Base-by-base conservation (phyloP, 805 yeast genomes). In the Lachancea cidri region DNA sequence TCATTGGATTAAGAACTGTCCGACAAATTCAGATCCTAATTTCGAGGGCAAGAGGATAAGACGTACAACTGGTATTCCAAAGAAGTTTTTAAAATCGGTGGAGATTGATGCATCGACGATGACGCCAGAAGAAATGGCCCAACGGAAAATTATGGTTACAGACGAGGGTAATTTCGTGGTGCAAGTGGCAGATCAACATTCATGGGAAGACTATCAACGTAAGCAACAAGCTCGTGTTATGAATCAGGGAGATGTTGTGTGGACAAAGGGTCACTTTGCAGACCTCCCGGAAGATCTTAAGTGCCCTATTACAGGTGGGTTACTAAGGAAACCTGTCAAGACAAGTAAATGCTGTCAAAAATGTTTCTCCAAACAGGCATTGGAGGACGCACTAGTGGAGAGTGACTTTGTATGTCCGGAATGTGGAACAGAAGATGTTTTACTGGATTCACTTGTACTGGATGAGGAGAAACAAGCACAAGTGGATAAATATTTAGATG, bases 61-160 rank as follows among this genome's bases (percentile, higher is more conserved):
- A 53, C 76, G 95, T 53, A 89, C 97, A 0, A 93, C 98, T 0
- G 99, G 99, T 81, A 93, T 93, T 57, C 99, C 99, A 2, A 84
- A 83, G 63, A 83, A 94, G 25, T 87, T 87, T 62, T 76, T 93
- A 62, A 84, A 87, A 52, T 83, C 95, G 0, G 80, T 93, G 5
- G 86, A 85, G 14, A 54, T 62, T 13, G 67, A 63, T 48, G 56
- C 65, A 1, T 42, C 54, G 1, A 54, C 50, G 6, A 85, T 85
- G 57, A 91, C 91, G 19, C 74, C 79, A 0, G 86, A 81, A 29
- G 83, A 76, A 34, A 72, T 69, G 52, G 70, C 71, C 3, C 71
- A 71, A 29, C 68, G 71, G 46, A 76, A 79, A 32, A 83, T 83
- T 44, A 78, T 93, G 83, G 79, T 93, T 51, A 88, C 88, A 24